phyloP scores from a whole-genome alignment of 345 rosid species.

The Gynandropsis gynandra region DNA sequence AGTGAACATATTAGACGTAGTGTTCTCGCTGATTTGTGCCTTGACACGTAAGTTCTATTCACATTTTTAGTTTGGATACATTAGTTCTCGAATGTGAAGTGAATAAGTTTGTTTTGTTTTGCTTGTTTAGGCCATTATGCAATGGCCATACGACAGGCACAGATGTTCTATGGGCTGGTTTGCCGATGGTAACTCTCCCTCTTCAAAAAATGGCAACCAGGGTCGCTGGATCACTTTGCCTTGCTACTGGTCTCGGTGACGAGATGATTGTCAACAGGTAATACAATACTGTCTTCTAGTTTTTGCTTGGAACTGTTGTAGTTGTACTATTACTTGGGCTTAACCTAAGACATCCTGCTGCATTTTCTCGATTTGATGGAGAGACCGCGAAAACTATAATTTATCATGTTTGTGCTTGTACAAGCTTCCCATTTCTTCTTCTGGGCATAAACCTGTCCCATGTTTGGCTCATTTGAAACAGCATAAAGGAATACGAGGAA shows the following conservation, averaged over 20 bases:
- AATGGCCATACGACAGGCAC: conserved; percentile 99
- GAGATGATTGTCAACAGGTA: conserved; percentile 96
- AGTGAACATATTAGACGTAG: conserved; percentile 89
- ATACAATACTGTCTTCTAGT: background rate
- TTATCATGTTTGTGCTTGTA: no score
- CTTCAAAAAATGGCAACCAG: conserved; percentile 98
- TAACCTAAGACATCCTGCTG: no score
- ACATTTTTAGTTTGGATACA: background rate
- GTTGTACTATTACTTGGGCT: no score
- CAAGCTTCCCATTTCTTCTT: no score
- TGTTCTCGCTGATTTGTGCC: conserved; percentile 90
- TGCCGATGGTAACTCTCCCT: conserved; percentile 90
- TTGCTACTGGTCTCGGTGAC: conserved; percentile 93
- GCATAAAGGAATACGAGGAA: conserved; percentile 73
- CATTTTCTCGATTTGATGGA: no score
- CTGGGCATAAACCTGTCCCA: background rate
- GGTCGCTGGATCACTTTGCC: conserved; percentile 96
- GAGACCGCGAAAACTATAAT: no score
- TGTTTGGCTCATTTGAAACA: conserved; percentile 11
- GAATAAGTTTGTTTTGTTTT: background rate
- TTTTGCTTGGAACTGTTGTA: no score
- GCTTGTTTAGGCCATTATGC: conserved; percentile 66
- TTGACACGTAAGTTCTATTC: conserved; percentile 62
- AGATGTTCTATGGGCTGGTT: conserved; percentile 97
- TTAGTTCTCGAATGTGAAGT: background rate